These are phyloP conservation scores for Paralagenidium karlingii DNA, from an alignment of 352 stramenopile genomes.

Conservation along the genomic window DNA sequence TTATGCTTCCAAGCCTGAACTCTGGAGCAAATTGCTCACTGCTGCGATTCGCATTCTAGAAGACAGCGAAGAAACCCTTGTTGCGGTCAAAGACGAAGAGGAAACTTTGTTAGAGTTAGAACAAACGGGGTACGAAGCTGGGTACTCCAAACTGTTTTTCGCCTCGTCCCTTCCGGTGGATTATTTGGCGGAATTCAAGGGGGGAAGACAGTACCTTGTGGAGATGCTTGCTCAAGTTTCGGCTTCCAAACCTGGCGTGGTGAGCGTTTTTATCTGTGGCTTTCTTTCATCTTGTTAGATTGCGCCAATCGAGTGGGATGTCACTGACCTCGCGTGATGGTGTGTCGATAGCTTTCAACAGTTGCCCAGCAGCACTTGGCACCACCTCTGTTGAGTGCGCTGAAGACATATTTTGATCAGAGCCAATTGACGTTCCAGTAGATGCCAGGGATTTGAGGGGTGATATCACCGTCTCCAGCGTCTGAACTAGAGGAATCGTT, in stretches of 20 bases:
- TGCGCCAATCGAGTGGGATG: too few species aligned
- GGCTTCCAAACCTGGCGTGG: slow-evolving; percentile 45
- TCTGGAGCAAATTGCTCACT: slow-evolving; percentile 39
- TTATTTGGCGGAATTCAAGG: slow-evolving; percentile 67
- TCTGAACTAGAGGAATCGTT: too few species aligned
- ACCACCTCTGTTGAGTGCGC: slow-evolving; percentile 11
- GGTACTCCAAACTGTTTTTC: slow-evolving; percentile 90
- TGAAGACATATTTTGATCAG: slow-evolving; percentile 53
- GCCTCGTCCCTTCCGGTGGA: slow-evolving; percentile 72
- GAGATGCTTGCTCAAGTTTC: slow-evolving; percentile 58
- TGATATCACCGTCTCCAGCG: too few species aligned
- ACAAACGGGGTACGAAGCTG: slow-evolving; percentile 86
- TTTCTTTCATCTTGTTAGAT: too few species aligned
- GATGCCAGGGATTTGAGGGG: slow-evolving; percentile 1
- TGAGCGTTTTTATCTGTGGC: slow-evolving; percentile 15
- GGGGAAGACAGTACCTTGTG: slow-evolving; percentile 41
- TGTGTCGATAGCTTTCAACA: slow-evolving; percentile 25
- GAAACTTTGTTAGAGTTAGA: slow-evolving; percentile 68
- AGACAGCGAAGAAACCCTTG: slow-evolving; percentile 41
- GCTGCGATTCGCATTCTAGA: slow-evolving; percentile 43
- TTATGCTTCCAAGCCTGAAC: slow-evolving; percentile 25
- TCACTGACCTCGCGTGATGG: too few species aligned
- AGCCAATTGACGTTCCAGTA: slow-evolving; percentile 60
- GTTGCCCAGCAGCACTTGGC: slow-evolving; percentile 29
- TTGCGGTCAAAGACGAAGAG: slow-evolving; percentile 59